Percentiles rank a stretch among this genome's conserved stretches.
Conservation (phyloP, 2,329 filamentous ascomycete genomes). For the Epichloe elymi region DNA sequence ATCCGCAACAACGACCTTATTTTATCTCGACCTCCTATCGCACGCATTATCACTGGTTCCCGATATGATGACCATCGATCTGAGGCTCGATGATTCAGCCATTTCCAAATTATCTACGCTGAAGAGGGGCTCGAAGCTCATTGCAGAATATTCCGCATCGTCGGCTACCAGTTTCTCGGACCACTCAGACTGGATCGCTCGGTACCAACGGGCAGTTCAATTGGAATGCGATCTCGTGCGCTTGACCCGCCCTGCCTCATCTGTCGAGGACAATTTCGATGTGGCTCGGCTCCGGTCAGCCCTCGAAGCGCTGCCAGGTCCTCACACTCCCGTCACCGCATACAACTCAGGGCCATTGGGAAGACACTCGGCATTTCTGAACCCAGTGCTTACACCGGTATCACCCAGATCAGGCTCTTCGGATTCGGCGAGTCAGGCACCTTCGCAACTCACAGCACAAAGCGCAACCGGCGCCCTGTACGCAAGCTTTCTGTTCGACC, state of each 20-base stretch:
- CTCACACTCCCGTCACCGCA: conserved; percentile 41
- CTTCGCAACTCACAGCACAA: conserved; percentile 38
- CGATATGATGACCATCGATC: conserved; percentile 49
- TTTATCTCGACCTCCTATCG: conserved; percentile 43
- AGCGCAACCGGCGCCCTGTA: conserved; percentile 55
- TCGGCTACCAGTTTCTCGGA: conserved; percentile 38
- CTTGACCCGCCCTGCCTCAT: conserved; percentile 42
- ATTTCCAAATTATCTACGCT: conserved; percentile 35
- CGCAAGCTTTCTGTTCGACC: conserved; percentile 51
- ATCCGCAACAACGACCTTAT: conserved; percentile 11
- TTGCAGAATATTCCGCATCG: conserved; percentile 38
- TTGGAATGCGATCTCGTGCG: conserved; percentile 50
- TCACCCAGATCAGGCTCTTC: conserved; percentile 25
- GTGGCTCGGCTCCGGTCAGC: conserved; percentile 41
- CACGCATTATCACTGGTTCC: conserved; percentile 49
- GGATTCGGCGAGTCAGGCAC: conserved; percentile 4
- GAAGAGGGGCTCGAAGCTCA: conserved; percentile 45
- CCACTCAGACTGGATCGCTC: conserved; percentile 37
- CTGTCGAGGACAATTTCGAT: conserved; percentile 49
- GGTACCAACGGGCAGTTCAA: conserved; percentile 43
- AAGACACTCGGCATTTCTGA: conserved; percentile 52
- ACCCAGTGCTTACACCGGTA: conserved; percentile 48
- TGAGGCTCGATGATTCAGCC: conserved; percentile 39
- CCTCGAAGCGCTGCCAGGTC: conserved; percentile 27
- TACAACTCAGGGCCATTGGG: conserved; percentile 54